These are phyloP conservation scores for Cordyceps pruinosa DNA, from an alignment of 2,329 filamentous ascomycete genomes.

Conservation along the genomic window DNA sequence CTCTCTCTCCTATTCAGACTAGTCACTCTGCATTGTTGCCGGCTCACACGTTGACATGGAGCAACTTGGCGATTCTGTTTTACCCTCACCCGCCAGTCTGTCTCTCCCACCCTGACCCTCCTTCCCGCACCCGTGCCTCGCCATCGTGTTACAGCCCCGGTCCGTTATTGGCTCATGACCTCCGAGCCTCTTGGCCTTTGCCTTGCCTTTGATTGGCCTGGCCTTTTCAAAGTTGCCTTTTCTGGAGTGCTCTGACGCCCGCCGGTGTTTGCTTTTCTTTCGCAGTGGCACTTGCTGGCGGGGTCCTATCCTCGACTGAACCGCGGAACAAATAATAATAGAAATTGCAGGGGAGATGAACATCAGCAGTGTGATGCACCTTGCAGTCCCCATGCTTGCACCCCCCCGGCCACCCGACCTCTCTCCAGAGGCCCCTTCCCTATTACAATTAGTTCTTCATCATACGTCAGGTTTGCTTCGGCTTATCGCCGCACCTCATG, in stretches of 20 bases:
- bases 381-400: background rate
- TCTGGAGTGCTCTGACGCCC: background rate
- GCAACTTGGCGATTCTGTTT: too few species aligned
- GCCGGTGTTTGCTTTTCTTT: background rate
- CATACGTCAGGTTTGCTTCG: constrained; percentile 7
- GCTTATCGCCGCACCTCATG: constrained; percentile 1
- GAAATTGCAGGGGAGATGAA: background rate
- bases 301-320: background rate
- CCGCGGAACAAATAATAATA: background rate
- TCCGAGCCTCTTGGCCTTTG: background rate
- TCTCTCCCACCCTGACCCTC: background rate
- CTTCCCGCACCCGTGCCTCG: background rate
- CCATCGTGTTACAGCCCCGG: constrained; percentile 5
- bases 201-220: background rate
- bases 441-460: constrained; percentile 1
- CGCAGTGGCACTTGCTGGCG: background rate
- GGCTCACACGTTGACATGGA: background rate
- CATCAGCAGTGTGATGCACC: background rate
- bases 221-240: background rate
- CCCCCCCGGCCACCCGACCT: background rate
- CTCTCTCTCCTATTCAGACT: background rate
- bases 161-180: constrained; percentile 7
- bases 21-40: background rate
- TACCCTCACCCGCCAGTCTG: background rate
- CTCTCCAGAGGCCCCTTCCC: background rate